These are phyloP conservation scores for Cylindrodendrum hubeiense DNA, from an alignment of 2,329 filamentous ascomycete species.

Conservation along the genomic window DNA sequence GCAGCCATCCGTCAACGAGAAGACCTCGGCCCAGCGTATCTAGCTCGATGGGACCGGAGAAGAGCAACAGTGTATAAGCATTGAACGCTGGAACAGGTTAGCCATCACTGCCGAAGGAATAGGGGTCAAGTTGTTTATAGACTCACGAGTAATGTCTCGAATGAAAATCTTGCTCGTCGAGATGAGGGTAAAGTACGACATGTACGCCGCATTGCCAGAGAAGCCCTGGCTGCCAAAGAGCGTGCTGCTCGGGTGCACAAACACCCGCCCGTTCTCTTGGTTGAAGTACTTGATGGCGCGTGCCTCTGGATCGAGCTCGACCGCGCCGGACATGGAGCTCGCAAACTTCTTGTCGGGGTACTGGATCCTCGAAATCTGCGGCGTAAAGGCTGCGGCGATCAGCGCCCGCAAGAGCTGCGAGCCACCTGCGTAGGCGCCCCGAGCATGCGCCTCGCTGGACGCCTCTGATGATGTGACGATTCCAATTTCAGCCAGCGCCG, in stretches of 20 bases:
- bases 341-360: slow-evolving; percentile 98
- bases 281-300: slow-evolving; percentile 93
- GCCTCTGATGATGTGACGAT: slow-evolving; percentile 68
- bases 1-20: slow-evolving; percentile 91
- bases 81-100: slow-evolving; percentile 78
- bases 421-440: slow-evolving; percentile 43
- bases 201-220: slow-evolving; percentile 78
- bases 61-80: slow-evolving; percentile 87
- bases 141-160: slow-evolving; percentile 87
- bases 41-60: slow-evolving; percentile 85
- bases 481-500: slow-evolving; percentile 86
- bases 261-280: slow-evolving; percentile 86
- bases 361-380: slow-evolving; percentile 91
- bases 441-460: slow-evolving; percentile 45
- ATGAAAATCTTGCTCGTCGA: slow-evolving; percentile 93
- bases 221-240: slow-evolving; percentile 88
- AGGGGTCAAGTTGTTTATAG: not conserved
- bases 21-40: slow-evolving; percentile 90
- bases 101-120: not conserved
- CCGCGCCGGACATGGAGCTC: slow-evolving; percentile 85
- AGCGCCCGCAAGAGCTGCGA: slow-evolving; percentile 74
- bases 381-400: slow-evolving; percentile 80
- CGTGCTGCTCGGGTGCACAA: slow-evolving; percentile 90
- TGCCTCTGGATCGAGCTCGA: slow-evolving; percentile 94
- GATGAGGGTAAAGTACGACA: slow-evolving; percentile 94